Percentiles rank a stretch among this genome's conserved stretches.
These are phyloP conservation scores for Podaxis carcinomalis DNA, from an alignment of 768 basidiomycete species.

Conservation along the genomic window DNA sequence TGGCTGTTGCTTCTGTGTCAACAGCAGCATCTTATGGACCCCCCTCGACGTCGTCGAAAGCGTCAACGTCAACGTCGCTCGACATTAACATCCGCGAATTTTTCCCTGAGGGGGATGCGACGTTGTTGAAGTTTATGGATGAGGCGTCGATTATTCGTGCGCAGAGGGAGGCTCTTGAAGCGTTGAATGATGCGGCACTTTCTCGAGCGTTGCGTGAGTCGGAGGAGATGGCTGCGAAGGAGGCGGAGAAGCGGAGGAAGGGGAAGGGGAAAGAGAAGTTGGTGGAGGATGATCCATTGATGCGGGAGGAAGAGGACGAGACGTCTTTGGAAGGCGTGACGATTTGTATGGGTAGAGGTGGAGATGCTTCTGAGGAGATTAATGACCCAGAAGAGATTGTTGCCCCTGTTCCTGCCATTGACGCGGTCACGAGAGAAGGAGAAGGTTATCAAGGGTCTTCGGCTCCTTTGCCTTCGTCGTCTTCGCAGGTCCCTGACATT, in stretches of 20 bases:
- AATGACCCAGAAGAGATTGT: background rate
- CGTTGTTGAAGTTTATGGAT: slow-evolving; percentile 17
- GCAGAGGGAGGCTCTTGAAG: slow-evolving; percentile 25
- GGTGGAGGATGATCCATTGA: background rate
- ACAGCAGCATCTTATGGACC: slow-evolving; percentile 5
- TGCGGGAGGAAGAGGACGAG: background rate
- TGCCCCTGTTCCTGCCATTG: slow-evolving; percentile 2
- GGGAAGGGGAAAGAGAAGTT: background rate
- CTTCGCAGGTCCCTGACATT: background rate
- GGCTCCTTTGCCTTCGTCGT: background rate
- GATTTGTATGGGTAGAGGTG: background rate
- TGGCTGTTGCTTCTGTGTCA: slow-evolving; percentile 4
- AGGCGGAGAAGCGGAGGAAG: slow-evolving; percentile 13
- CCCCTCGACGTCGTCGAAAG: slow-evolving; percentile 8
- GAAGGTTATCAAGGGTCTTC: background rate
- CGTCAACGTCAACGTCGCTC: slow-evolving; percentile 6
- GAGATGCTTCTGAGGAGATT: slow-evolving; percentile 2
- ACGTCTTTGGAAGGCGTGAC: background rate
- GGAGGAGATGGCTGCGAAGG: slow-evolving; percentile 21
- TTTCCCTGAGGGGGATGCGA: slow-evolving; percentile 19
- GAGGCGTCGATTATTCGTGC: slow-evolving; percentile 24
- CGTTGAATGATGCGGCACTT: slow-evolving; percentile 21
- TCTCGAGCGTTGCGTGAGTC: slow-evolving; percentile 24
- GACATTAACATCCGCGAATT: slow-evolving; percentile 18
- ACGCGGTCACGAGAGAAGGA: slow-evolving; percentile 4